These are phyloP conservation scores for Trichoderma breve DNA, from an alignment of 2,329 filamentous ascomycete genomes.

Conservation along the genomic window DNA sequence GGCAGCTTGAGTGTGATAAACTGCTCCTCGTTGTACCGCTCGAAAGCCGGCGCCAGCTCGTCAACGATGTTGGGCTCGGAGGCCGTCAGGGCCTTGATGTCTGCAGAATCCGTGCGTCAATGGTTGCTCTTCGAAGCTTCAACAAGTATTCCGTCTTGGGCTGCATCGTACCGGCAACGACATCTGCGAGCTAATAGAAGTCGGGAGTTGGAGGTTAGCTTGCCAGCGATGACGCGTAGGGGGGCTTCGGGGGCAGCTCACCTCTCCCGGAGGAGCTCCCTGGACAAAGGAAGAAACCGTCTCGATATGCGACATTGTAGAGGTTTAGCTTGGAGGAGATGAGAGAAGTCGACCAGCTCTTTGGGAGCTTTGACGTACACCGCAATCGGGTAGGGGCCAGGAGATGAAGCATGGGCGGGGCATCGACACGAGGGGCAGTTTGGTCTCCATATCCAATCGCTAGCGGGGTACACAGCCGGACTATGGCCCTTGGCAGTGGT, in stretches of 20 bases:
- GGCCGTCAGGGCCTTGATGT: constrained; percentile 82
- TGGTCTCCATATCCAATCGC: neutral
- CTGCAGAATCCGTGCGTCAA: constrained; percentile 46
- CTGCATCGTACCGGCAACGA: constrained; percentile 68
- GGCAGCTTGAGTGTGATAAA: constrained; percentile 86
- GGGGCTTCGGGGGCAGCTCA: constrained; percentile 35
- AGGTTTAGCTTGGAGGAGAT: neutral
- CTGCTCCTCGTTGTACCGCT: constrained; percentile 96
- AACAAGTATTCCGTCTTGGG: neutral
- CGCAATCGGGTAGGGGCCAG: constrained; percentile 5
- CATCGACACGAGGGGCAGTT: constrained; percentile 12
- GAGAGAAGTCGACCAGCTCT: neutral
- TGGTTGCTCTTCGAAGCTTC: neutral
- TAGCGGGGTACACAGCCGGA: constrained; percentile 8
- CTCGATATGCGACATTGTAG: constrained; percentile 39
- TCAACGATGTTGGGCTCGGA: constrained; percentile 66
- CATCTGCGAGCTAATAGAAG: constrained; percentile 69
- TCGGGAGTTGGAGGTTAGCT: constrained; percentile 30
- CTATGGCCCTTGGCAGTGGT: neutral
- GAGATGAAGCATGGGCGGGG: constrained; percentile 16
- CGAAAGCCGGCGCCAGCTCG: constrained; percentile 77
- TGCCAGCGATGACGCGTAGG: constrained; percentile 22
- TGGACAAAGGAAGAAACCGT: constrained; percentile 81
- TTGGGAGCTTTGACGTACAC: constrained; percentile 17
- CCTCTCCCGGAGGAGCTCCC: constrained; percentile 94